phyloP scores from a whole-genome alignment of 106 monocot genomes.

The Dendrobium catenatum region DNA sequence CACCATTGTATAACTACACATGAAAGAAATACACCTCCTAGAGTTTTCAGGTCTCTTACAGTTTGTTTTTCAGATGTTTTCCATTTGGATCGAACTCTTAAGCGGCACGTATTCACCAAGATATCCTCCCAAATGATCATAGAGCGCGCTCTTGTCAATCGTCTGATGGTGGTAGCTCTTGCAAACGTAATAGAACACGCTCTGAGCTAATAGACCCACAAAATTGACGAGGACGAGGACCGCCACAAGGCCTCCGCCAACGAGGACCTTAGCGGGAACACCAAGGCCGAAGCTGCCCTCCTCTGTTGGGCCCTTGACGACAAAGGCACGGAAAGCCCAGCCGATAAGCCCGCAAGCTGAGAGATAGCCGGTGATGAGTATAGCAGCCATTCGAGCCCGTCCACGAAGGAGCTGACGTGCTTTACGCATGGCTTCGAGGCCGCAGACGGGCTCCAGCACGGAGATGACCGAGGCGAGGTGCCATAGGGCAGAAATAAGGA shows the following conservation, averaged over 20 bases:
- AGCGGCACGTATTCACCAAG: conserved; percentile 61
- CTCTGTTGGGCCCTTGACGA: conserved; percentile 45
- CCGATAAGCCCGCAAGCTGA: conserved; percentile 37
- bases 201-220: conserved; percentile 63
- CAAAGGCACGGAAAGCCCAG: conserved; percentile 32
- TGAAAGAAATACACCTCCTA: not conserved
- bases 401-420: conserved; percentile 55
- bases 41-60: not conserved
- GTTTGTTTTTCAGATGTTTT: conserved; percentile 23
- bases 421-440: conserved; percentile 71
- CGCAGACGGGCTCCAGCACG: conserved; percentile 66
- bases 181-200: conserved; percentile 84
- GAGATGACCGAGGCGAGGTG: conserved; percentile 80
- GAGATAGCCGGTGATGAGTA: conserved; percentile 38
- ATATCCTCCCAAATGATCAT: conserved; percentile 45
- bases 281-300: conserved; percentile 25
- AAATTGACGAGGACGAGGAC: conserved; percentile 55
- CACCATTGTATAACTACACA: not conserved
- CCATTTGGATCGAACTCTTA: conserved; percentile 54
- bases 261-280: conserved; percentile 18
- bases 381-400: conserved; percentile 26
- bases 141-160: conserved; percentile 36
- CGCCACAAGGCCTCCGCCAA: conserved; percentile 52
- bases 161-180: conserved; percentile 72
- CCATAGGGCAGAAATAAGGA: conserved; percentile 70